Conservation (phyloP, 2,329 filamentous ascomycete species). For the Plenodomus tracheiphilus region DNA sequence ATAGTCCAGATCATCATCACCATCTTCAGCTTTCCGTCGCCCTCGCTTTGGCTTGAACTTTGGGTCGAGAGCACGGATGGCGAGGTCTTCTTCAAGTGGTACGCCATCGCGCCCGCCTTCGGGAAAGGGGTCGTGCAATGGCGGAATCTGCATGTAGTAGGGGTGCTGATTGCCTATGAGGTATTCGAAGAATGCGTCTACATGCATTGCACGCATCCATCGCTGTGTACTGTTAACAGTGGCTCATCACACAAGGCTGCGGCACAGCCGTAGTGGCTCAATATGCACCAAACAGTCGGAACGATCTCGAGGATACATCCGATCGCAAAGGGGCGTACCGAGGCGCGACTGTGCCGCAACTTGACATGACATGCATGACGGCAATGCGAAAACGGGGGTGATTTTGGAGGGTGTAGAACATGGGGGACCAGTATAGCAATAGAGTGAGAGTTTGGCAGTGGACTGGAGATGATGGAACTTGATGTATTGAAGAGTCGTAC, state of each 20-base stretch:
- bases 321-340: constrained; percentile 7
- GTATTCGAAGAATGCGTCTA: constrained; percentile 93
- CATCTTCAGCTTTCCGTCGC: constrained; percentile 63
- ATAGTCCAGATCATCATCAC: constrained; percentile 60
- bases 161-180: constrained; percentile 74
- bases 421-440: neutral
- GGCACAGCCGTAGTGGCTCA: constrained; percentile 2
- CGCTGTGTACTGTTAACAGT: constrained; percentile 56
- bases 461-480: neutral
- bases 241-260: neutral
- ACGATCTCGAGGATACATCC: constrained; percentile 2
- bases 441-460: neutral
- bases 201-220: constrained; percentile 97
- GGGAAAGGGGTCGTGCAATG: constrained; percentile 63
- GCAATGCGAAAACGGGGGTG: neutral
- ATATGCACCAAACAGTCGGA: constrained; percentile 3
- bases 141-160: constrained; percentile 79
- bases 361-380: constrained; percentile 12
- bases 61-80: constrained; percentile 79
- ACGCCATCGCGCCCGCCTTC: constrained; percentile 78
- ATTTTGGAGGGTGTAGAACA: neutral
- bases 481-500: constrained; percentile 50
- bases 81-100: constrained; percentile 83
- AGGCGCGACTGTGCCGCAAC: constrained; percentile 6
- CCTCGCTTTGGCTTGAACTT: constrained; percentile 68